phyloP scores from a whole-genome alignment of 768 basidiomycete genomes.

The Phlebiopsis flavidoalba region DNA sequence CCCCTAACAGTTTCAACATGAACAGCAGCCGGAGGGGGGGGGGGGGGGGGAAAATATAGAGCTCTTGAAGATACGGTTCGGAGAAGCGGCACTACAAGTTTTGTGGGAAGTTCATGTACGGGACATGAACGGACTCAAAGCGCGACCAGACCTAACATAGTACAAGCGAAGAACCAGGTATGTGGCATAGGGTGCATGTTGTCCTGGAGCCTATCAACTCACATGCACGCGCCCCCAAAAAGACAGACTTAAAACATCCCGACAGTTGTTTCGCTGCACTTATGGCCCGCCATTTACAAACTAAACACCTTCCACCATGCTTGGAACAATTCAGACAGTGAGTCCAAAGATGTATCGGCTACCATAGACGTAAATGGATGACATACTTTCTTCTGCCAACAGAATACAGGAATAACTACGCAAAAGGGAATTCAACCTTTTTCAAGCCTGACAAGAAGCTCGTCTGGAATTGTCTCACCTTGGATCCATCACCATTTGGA shows the following conservation, averaged over 20 bases:
- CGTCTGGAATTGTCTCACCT: slow-evolving; percentile 86
- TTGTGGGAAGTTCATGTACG: slow-evolving; percentile 98
- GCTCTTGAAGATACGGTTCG: slow-evolving; percentile 92
- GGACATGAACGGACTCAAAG: slow-evolving; percentile 93
- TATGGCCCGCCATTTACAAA: slow-evolving; percentile 89
- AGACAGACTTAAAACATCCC: slow-evolving; percentile 83
- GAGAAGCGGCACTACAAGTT: slow-evolving; percentile 88
- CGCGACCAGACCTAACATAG: slow-evolving; percentile 83
- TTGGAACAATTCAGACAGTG: slow-evolving; percentile 81
- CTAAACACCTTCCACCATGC: slow-evolving; percentile 71
- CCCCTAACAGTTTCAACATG: no score
- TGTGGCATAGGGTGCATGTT: no score
- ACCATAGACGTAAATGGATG: neutral
- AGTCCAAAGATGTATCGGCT: slow-evolving; percentile 20
- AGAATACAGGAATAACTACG: slow-evolving; percentile 77
- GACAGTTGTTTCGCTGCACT: slow-evolving; percentile 87
- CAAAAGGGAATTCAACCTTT: slow-evolving; percentile 64
- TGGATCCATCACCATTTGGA: slow-evolving; percentile 76
- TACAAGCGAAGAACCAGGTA: slow-evolving; percentile 60
- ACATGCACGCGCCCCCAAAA: neutral
- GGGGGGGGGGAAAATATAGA: no score
- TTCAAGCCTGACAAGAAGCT: slow-evolving; percentile 94
- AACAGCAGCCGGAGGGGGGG: no score
- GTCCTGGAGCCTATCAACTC: neutral
- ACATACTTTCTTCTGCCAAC: neutral